Evolutionary conservation across 345 rosid genomes (phyloP).

Genomic region (Eucalyptus sideroxylon): DNA sequence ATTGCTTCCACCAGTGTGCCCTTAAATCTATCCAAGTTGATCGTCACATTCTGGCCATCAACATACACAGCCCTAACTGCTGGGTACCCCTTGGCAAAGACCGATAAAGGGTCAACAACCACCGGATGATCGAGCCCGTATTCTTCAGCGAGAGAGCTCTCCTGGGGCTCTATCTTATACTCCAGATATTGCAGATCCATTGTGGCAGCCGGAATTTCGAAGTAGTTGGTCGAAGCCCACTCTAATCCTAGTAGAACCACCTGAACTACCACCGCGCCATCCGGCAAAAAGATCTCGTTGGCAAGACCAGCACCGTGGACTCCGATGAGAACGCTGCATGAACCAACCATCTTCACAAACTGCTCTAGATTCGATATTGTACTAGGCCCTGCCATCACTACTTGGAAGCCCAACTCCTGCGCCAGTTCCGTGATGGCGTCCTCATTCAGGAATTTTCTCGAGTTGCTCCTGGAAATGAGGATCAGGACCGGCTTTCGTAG

Average conservation of each 20-base stretch:
- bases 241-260: constrained; percentile 23
- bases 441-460: constrained; percentile 19
- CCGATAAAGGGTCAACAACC: constrained; percentile 2
- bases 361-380: constrained; percentile 10
- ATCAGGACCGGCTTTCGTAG: constrained; percentile 8
- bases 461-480: constrained; percentile 10
- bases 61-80: constrained; percentile 12
- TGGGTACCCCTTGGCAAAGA: constrained; percentile 5
- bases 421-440: constrained; percentile 12
- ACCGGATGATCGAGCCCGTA: constrained; percentile 21
- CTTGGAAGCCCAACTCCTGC: constrained; percentile 16
- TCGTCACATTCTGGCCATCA: constrained; percentile 17
- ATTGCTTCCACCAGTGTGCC: constrained; percentile 13
- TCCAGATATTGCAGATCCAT: constrained; percentile 25
- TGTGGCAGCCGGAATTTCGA: constrained; percentile 6
- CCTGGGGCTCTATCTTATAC: constrained; percentile 25
- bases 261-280: constrained; percentile 17
- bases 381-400: not conserved
- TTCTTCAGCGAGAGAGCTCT: constrained; percentile 12
- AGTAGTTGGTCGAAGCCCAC: constrained; percentile 21
- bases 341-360: constrained; percentile 8
- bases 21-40: constrained; percentile 12
- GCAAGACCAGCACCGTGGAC: constrained; percentile 39
- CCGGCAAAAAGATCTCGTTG: constrained; percentile 20
- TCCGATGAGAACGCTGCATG: constrained; percentile 18